Evolutionary conservation across 2,329 filamentous ascomycete genomes (phyloP), one percentile per base, ranked within the genome.

Genomic region (Neofusicoccum laricinum): DNA sequence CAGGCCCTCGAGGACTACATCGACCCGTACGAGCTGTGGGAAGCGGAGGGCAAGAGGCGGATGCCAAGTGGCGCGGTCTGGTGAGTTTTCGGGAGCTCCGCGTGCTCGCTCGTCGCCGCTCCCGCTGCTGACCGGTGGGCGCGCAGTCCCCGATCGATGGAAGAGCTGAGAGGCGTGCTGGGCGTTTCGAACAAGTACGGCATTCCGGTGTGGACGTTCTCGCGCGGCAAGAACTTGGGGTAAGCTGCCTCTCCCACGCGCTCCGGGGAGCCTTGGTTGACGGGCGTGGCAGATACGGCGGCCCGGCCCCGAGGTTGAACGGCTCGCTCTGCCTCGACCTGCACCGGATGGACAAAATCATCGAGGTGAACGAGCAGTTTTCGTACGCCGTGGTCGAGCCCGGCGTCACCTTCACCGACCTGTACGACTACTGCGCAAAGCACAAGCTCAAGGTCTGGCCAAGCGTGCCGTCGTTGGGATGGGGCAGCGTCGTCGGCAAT

Each of bases 291-390:
- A 57, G 51, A 43, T 57, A 57, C 38, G 82, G 82, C 15, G 82
- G 82, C 2, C 78, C 82, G 2, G 81, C 80, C 0, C 82, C 81
- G 0, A 70, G 79, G 7, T 73, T 82, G 2, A 74, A 76, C 1
- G 81, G 81, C 0, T 79, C 76, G 17, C 73, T 83, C 3, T 79
- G 79, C 0, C 66, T 84, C 14, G 79, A 83, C 65, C 70, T 84
- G 1, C 78, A 78, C 11, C 69, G 68, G 32, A 80, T 81, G 79
- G 77, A 77, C 65, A 67, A 69, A 53, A 76, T 80, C 61, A 67
- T 80, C 6, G 71, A 76, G 34, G 72, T 79, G 68, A 75, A 78
- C 62, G 72, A 70, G 10, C 75, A 78, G 49, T 75, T 76, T 55
- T 75, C 71, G 14, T 76, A 73, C 17, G 78, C 72, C 58, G 73